Base-by-base conservation (phyloP, 805 yeast genomes). In the Starmerella tilneyi region DNA sequence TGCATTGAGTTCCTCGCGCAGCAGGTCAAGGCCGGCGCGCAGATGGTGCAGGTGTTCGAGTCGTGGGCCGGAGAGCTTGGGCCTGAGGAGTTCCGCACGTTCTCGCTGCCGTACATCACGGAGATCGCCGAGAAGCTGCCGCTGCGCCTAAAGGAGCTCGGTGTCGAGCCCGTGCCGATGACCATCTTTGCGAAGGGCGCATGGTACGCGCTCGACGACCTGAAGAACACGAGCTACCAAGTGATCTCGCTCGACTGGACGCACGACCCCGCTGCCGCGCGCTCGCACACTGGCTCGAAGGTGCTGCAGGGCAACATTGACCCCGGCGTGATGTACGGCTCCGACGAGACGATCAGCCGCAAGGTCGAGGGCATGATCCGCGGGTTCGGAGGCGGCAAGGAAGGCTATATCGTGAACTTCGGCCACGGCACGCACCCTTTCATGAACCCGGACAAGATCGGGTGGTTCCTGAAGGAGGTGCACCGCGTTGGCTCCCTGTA, bases 371-470 rank as follows among this genome's bases (percentile, higher is more conserved):
- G 72, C 52, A 92, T 92, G 98, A 81, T 92, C 49, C 62, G 70
- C 48, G 94, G 88, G 6, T 92, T 92, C 61, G 92, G 92, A n/a
- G 40, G 40, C 21, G 40, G 40, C 2, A 85, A 85, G 64, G 77
- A 83, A 59, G 74, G 81, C 58, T 92, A 92, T 67, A 89, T 92
- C 54, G 80, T 89, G 56, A 92, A 92, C 69, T 83, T 92, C 59
- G 98, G 98, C 38, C 98, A 92, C 58, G 98, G 98, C 15, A 92
- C 98, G 19, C 96, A 86, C 62, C 98, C 98, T 19, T 85, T 84
- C 66, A 86, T 92, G 94, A 81, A 84, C 52, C 95, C 97, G 9
- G 94, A 83, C 53, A 81, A 81, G 63, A 75, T 92, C 50, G 78
- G 76, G 49, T 84, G 77, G 65, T 92, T 92, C 67, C 69, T 92